A percentile compares a stretch with the other conserved stretches of the same genome.
These are phyloP conservation scores for Diophrys sp. DNA, from an alignment of 73 alveolate species.

Conservation along the genomic window DNA sequence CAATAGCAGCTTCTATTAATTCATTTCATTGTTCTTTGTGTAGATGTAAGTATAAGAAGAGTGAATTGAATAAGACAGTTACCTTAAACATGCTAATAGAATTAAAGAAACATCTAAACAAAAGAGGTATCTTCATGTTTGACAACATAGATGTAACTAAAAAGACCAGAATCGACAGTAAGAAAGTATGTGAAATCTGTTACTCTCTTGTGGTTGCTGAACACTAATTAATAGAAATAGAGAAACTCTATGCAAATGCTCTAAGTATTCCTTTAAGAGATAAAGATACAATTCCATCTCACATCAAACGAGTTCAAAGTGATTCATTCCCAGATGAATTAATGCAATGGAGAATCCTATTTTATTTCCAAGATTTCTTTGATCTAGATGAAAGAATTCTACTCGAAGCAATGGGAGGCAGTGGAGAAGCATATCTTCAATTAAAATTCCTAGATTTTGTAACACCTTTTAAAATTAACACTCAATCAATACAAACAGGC, in stretches of 20 bases:
- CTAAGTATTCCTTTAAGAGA: conserved; percentile 71
- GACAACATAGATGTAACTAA: conserved; percentile 30
- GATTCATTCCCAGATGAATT: conserved; percentile 65
- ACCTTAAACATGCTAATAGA: conserved; percentile 56
- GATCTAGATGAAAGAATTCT: neutral
- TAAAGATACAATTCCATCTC: conserved; percentile 60
- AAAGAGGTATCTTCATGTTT: conserved; percentile 56
- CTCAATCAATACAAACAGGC: no score
- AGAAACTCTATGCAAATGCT: conserved; percentile 83
- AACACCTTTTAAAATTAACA: neutral
- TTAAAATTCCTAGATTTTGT: neutral
- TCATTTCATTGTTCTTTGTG: conserved; percentile 52
- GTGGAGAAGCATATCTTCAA: neutral
- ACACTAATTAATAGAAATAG: conserved; percentile 92
- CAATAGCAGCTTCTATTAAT: no score
- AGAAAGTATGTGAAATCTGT: conserved; percentile 88
- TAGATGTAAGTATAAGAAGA: conserved; percentile 34
- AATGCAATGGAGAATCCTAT: conserved; percentile 87
- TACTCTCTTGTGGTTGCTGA: conserved; percentile 92
- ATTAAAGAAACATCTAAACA: conserved; percentile 45
- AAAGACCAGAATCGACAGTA: conserved; percentile 16
- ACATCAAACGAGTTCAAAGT: conserved; percentile 19
- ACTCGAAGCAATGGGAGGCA: neutral
- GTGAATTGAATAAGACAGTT: conserved; percentile 44
- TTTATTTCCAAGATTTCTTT: conserved; percentile 68